phyloP scores from a whole-genome alignment of 768 basidiomycete species.

The Phaffia australis region DNA sequence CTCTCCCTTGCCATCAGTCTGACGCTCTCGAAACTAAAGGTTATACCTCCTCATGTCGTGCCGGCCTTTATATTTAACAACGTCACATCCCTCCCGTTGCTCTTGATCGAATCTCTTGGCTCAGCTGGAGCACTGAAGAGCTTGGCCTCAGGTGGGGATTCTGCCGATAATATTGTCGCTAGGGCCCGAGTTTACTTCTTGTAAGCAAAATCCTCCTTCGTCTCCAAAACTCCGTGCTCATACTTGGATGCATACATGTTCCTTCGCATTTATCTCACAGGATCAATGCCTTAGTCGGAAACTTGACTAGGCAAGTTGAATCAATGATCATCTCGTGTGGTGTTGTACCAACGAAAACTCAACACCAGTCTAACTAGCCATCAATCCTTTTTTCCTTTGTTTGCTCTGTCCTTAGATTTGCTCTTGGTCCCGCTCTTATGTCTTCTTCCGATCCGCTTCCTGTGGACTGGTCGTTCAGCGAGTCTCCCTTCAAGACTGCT shows the following conservation, averaged over 20 bases:
- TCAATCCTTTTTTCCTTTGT: neutral
- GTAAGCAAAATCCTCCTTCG: neutral
- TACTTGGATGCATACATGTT: neutral
- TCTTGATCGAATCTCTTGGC: conserved; percentile 33
- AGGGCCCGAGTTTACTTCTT: conserved; percentile 35
- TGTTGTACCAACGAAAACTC: neutral
- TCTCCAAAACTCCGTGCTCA: neutral
- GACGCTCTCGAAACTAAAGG: conserved; percentile 22
- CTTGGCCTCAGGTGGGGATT: conserved; percentile 26
- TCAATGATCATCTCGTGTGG: neutral
- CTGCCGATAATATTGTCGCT: conserved; percentile 28
- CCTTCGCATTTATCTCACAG: neutral
- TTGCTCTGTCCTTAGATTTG: neutral
- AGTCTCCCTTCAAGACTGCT: conserved; percentile 2
- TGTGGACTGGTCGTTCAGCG: neutral
- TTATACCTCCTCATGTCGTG: conserved; percentile 17
- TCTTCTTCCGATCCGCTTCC: neutral
- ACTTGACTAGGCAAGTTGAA: conserved; percentile 30
- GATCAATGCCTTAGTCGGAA: conserved; percentile 36
- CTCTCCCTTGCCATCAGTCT: conserved; percentile 32
- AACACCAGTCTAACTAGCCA: no score
- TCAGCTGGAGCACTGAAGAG: conserved; percentile 33
- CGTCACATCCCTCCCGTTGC: conserved; percentile 36
- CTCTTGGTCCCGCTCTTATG: conserved; percentile 20
- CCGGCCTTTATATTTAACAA: conserved; percentile 38